Evolutionary conservation across 495 filamentous ascomycete species (phyloP), one percentile per base, ranked within the genome.

Genomic region (Penicillium turbatum): DNA sequence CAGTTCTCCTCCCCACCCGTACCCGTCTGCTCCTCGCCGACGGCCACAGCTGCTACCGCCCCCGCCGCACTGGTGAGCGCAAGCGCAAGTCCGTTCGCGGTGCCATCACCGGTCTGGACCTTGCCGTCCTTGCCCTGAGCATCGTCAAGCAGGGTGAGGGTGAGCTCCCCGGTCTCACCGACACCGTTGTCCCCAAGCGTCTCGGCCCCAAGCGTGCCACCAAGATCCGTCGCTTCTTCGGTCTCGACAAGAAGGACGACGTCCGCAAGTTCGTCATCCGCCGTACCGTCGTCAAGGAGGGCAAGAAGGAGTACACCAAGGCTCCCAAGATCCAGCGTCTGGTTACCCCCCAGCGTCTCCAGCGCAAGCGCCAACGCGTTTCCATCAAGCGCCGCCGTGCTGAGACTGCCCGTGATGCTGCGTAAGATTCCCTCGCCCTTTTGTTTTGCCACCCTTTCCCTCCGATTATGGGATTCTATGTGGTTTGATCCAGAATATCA

Each of bases 231-330:
- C 85, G 83, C 70, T 97, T 98, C 85, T 98, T 98, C 80, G 83
- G 89, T 77, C 86, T 98, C 82, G 87, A 84, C 86, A 97, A 97
- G 89, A 90, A 97, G 81, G 93, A 98, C 80, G 93, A 98, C 88
- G 93, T 98, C 86, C 80, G 92, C 82, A 95, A 97, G 79, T 98
- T 95, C 82, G 93, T 98, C 73, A 96, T 98, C 72, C 95, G 93
- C 68, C 95, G 93, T 74, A 95, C 96, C 72, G 86, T 98, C 71
- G 96, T 96, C 86, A 84, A 81, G 64, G 92, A 97, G 82, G 91
- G 89, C 82, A 91, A 91, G 85, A 86, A 87, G 79, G 74, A 91
- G 57, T 97, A 97, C 84, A 97, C 92, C 87, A 98, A 98, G 86
- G 93, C 93, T 69, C 92, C 93, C 69, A 89, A 88, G 79, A 98